phyloP scores from a whole-genome alignment of 2,329 filamentous ascomycete species.

The Cordyceps militaris region DNA sequence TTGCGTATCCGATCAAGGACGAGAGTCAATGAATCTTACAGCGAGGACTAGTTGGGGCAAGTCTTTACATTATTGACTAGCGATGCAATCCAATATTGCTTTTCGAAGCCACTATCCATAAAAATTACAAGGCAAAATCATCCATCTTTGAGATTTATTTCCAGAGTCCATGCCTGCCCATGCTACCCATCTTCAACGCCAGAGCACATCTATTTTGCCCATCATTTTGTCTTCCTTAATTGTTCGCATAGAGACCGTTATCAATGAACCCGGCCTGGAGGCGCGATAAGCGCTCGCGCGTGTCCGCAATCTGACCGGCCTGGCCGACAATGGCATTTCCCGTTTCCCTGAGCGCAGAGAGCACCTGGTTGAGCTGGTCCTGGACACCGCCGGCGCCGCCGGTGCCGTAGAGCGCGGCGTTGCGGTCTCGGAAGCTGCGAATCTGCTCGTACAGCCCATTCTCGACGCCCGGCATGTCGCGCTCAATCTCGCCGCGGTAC shows the following conservation, averaged over 20 bases:
- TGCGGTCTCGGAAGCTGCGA: slow-evolving; percentile 29
- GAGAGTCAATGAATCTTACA: too few relatives aligned
- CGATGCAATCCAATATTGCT: neutral
- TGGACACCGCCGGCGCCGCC: slow-evolving; percentile 25
- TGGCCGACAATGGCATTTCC: slow-evolving; percentile 34
- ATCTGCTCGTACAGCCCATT: slow-evolving; percentile 40
- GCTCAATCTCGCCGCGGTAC: slow-evolving; percentile 39
- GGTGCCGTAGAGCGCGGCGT: neutral
- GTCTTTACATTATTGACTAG: neutral
- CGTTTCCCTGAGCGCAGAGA: slow-evolving; percentile 33
- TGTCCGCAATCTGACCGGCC: slow-evolving; percentile 37
- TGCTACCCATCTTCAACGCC: neutral
- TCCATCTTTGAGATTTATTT: neutral
- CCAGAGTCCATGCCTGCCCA: neutral
- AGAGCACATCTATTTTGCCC: neutral
- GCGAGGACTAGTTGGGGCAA: neutral
- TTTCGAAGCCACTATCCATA: neutral
- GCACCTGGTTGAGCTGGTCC: slow-evolving; percentile 33
- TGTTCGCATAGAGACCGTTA: slow-evolving; percentile 22
- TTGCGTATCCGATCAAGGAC: too few relatives aligned
- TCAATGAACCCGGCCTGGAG: slow-evolving; percentile 35
- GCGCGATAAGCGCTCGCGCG: slow-evolving; percentile 33
- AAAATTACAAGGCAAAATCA: neutral
- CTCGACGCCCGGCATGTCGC: slow-evolving; percentile 41
- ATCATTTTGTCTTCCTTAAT: neutral